phyloP scores from a whole-genome alignment of 2,329 filamentous ascomycete species.

The Cladosporium sp. region DNA sequence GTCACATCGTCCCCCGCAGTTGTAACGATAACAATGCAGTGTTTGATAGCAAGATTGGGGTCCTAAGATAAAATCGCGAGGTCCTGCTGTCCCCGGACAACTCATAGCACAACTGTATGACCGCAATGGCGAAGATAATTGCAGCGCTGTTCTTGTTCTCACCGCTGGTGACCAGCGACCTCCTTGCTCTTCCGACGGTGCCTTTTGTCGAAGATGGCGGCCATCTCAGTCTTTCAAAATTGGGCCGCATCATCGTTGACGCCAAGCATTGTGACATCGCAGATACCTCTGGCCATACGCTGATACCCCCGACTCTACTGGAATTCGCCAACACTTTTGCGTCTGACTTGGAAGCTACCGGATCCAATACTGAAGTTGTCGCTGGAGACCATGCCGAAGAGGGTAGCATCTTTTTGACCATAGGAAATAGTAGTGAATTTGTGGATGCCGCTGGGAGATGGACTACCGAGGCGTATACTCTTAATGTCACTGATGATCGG shows the following conservation, averaged over 20 bases:
- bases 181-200: conserved; percentile 26
- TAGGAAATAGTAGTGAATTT: conserved; percentile 46
- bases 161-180: conserved; percentile 12
- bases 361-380: background rate
- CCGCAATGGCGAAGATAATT: background rate
- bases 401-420: conserved; percentile 50
- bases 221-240: conserved; percentile 7
- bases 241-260: conserved; percentile 49
- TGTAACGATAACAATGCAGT: conserved; percentile 1
- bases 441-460: conserved; percentile 49
- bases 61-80: background rate
- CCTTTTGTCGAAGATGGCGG: conserved; percentile 21
- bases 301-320: conserved; percentile 54
- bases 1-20: conserved; percentile 13
- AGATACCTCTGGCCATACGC: conserved; percentile 51
- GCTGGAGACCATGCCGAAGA: background rate
- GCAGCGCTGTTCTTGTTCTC: background rate
- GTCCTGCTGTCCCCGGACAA: background rate
- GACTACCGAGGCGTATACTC: conserved; percentile 54
- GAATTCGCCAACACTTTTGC: conserved; percentile 54
- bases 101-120: background rate
- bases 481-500: conserved; percentile 45
- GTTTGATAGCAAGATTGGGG: background rate
- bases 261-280: conserved; percentile 42
- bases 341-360: conserved; percentile 36